Base-by-base conservation (phyloP, 768 basidiomycete genomes). In the Podaxis carcinomalis region DNA sequence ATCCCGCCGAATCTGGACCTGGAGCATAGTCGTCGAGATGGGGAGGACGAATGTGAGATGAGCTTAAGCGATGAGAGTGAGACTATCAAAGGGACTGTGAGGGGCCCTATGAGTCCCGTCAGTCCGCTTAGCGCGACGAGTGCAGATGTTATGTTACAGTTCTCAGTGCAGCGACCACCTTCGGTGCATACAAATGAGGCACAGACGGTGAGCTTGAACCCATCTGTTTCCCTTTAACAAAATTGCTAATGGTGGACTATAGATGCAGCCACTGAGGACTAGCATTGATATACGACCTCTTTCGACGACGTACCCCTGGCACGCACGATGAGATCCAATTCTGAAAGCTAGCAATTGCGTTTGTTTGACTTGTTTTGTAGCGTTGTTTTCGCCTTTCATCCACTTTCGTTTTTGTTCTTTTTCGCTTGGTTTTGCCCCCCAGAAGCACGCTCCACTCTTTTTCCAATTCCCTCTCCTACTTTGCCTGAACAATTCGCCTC, bases 21-120 rank as follows among this genome's bases (percentile, higher is more conserved):
- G 44, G 52, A 61, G 14, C 42, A 27, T 28, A 36, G 59, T 3
- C 32, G 40, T 7, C 3, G n/a, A 10, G 59, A 4, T 3, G 23
- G 13, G 3, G 35, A 25, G 14, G 23, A 14, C 4, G 21, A 32
- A 3, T 28, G 44, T 28, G 59, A 61, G n/a, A 37, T 35, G 52
- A 61, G 59, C 16, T 37, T 61, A 44, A 61, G 59, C 37, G 59
- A 61, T 27, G 52, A 49, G 21, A 61, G 59, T 55, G 44, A 61
- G 4, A 61, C 59, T 5, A 49, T 61, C 14, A 21, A 32, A n/a
- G 59, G 59, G 35, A 28, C 42, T 40, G 19, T 23, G 16, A 61
- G 21, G 37, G n/a, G 59, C 13, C 19, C 51, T 19, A 13, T n/a
- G 42, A 60, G 51, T 11, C 53, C 53, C 9, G 27, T 21, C 7